These are phyloP conservation scores for Suhomyces bokatorum DNA, from an alignment of 1,139 yeast genomes.

Conservation along the genomic window DNA sequence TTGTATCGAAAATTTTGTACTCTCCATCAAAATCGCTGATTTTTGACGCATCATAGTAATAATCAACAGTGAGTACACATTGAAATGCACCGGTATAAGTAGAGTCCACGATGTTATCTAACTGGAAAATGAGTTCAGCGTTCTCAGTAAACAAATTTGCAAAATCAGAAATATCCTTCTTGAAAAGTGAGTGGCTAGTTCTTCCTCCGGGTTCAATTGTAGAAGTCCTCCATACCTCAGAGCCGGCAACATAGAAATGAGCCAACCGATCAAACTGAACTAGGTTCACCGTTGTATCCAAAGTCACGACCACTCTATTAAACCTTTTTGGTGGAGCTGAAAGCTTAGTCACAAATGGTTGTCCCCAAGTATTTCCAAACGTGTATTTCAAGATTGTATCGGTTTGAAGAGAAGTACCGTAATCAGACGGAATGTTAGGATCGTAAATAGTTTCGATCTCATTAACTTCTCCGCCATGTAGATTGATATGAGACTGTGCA, in stretches of 20 bases:
- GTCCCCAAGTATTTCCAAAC: conserved; percentile 63
- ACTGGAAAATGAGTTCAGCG: conserved; percentile 43
- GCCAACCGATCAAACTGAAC: conserved; percentile 78
- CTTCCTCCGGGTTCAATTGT: conserved; percentile 75
- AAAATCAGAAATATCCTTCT: conserved; percentile 68
- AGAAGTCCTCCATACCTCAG: conserved; percentile 80
- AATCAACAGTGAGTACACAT: conserved; percentile 52
- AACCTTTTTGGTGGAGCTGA: conserved; percentile 43
- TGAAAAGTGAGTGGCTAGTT: conserved; percentile 38
- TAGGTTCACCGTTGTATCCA: conserved; percentile 62
- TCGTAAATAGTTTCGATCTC: too few relatives aligned
- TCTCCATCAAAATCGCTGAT: conserved; percentile 2
- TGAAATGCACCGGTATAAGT: conserved; percentile 63
- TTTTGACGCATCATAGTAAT: conserved; percentile 35
- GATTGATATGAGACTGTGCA: too few relatives aligned
- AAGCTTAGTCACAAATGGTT: conserved; percentile 46
- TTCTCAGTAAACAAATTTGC: conserved; percentile 47
- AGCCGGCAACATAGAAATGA: conserved; percentile 63
- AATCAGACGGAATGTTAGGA: conserved; percentile 11
- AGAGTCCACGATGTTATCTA: conserved; percentile 64
- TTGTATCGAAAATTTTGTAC: conserved; percentile 21
- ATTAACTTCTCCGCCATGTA: too few relatives aligned
- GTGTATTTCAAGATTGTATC: conserved; percentile 41
- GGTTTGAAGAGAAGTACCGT: conserved; percentile 44
- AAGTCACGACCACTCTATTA: conserved; percentile 60